Base-by-base conservation (phyloP, 1,139 yeast species). In the Taiozyma sp. region DNA sequence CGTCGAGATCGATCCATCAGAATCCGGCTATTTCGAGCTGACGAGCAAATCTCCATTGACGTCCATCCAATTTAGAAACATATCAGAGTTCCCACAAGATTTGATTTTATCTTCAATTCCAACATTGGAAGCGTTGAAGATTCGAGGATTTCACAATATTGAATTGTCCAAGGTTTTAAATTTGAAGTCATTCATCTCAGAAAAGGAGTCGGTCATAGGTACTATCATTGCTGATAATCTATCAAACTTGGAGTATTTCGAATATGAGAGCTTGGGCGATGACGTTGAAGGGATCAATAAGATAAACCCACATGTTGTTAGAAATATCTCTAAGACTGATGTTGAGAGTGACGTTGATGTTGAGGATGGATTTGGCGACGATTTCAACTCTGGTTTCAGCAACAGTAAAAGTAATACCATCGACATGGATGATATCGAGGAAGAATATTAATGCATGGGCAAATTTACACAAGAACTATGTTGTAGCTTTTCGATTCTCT, bases 371-470 rank as follows among this genome's bases (percentile, higher is more conserved):
- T 40, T 7, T 14, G 29, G 14, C n/a, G 38, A 24, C 30, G 32
- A 16, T 19, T 38, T 38, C 24, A 38, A 22, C 8, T 5, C 13
- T 9, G 3, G 14, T 19, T 38, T 22, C 40, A 19, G 43, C 12
- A 46, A 27, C 4, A 41, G 14, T n/a, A n/a, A 7, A n/a, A 19
- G 36, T 14, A 32, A 32, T n/a, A 32, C 32, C 8, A 43, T 51
- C 16, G 32, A 48, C 34, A 43, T n/a, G 4, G 53, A 44, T 42
- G 53, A 51, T 27, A 48, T 51, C 5, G 51, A 48, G 24, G 53
- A 51, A 24, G 53, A 45, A 19, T 51, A 51, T 32, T 51, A 22
- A 34, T 30, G n/a, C n/a, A 36, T 28, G n/a, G 7, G 8, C 8
- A n/a, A 36, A n/a, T 30, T n/a, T 30, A 30, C 34, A 13, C 34